Percentiles rank a stretch among this genome's conserved stretches.
Conservation (phyloP, 306 rosid genomes). For the Trifolium repens region DNA sequence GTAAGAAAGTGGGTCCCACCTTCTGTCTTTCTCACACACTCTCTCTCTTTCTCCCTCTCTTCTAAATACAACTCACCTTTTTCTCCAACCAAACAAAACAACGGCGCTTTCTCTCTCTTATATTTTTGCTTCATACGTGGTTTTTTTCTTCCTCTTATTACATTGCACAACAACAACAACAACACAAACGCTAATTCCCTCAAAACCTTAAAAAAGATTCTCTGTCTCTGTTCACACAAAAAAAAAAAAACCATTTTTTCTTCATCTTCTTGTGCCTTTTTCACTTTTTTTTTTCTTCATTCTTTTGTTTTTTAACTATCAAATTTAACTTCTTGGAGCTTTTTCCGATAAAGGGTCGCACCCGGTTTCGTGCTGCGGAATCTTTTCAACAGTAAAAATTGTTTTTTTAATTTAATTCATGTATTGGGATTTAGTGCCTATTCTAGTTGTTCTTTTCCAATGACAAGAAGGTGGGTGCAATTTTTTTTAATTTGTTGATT, state of each 20-base stretch:
- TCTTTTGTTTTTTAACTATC: neutral
- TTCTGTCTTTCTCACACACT: slow-evolving; percentile 3
- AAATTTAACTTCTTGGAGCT: neutral
- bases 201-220: neutral
- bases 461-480: slow-evolving; percentile 46
- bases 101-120: slow-evolving; percentile 56
- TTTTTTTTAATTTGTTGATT: slow-evolving; percentile 28
- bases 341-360: slow-evolving; percentile 25
- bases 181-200: slow-evolving; percentile 13
- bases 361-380: slow-evolving; percentile 39
- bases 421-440: slow-evolving; percentile 40
- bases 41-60: slow-evolving; percentile 24
- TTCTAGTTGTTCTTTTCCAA: slow-evolving; percentile 41
- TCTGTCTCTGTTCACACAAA: neutral
- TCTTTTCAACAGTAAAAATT: slow-evolving; percentile 23
- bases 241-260: slow-evolving; percentile 6
- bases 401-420: slow-evolving; percentile 20
- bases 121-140: slow-evolving; percentile 31
- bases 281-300: neutral
- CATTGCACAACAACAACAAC: neutral
- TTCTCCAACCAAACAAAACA: slow-evolving; percentile 55
- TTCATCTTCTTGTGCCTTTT: slow-evolving; percentile 13
- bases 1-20: slow-evolving; percentile 61
- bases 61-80: slow-evolving; percentile 50
- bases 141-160: neutral